Base-by-base conservation (phyloP, 371 early-diverging fungal species). In the Choanephora cucurbitarum region DNA sequence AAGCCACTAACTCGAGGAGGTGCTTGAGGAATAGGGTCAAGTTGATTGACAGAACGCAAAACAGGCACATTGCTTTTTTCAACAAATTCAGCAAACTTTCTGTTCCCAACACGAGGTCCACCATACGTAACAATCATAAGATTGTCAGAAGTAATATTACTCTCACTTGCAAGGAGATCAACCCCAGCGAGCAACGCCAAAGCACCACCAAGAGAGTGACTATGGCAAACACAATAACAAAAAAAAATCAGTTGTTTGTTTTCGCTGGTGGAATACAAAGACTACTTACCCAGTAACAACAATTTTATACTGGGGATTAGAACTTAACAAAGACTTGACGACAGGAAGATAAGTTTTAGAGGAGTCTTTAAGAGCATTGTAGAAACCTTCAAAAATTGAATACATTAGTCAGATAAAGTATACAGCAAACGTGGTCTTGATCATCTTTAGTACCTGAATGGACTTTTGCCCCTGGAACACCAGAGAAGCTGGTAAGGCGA, bases 161-260 rank as follows among this genome's bases (percentile, higher is more conserved):
- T 11, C 5, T 64, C 58, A 11, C 64, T 64, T 47, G 60, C 64
- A 28, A 58, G 59, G 28, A 64, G 52, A 32, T 64, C 65, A 56
- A 64, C 19, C 6, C 55, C 65, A 32, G 55, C 59, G 40, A 64
- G 37, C 9, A 58, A 40, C 17, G 65, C 65, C 23, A 55, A 47
- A 43, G 64, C 60, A 18, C 55, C 68, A 44, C 68, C 68, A 19
- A 68, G 57, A 5, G 68, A 68, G 31, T 64, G 67, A 15, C 61
- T 54, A 40, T n/a, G n/a, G 23, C 11, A 23, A 23, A n/a, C 3
- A 40, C 9, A 4, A 52, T 17, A 43, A 11, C 18, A 42, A 41
- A 9, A 21, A 28, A 18, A 24, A 23, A 10, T 28, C 28, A 39
- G 14, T 23, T 17, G 24, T 7, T 6, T 8, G 7, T 4, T n/a